These are phyloP conservation scores for Nakazawaea ambrosiae DNA, from an alignment of 805 yeast genomes.

Conservation along the genomic window DNA sequence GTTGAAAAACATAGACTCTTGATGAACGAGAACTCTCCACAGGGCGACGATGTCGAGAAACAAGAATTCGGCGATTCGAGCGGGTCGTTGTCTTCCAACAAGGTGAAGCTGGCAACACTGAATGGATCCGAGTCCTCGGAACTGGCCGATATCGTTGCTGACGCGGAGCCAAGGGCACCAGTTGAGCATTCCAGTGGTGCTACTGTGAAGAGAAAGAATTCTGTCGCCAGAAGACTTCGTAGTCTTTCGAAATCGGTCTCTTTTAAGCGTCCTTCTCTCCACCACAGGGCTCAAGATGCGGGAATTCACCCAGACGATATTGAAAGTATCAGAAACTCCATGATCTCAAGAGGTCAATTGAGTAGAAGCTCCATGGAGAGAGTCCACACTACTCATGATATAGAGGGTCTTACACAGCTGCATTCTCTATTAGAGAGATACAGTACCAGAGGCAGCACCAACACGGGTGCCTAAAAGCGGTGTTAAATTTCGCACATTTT, in stretches of 20 bases:
- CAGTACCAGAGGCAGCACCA: slow-evolving; percentile 7
- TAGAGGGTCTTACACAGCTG: slow-evolving; percentile 44
- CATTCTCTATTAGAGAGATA: slow-evolving; percentile 29
- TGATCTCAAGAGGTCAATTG: slow-evolving; percentile 14
- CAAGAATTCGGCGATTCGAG: slow-evolving; percentile 2
- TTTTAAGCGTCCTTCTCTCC: not conserved
- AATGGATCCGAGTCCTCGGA: not conserved
- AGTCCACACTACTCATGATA: slow-evolving; percentile 36
- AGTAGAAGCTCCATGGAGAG: slow-evolving; percentile 29
- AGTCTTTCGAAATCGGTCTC: slow-evolving; percentile 6
- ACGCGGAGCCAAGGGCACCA: not conserved
- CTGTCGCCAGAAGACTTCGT: slow-evolving; percentile 6
- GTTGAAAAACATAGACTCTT: slow-evolving; percentile 15
- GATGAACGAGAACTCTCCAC: not conserved
- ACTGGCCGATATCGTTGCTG: not conserved
- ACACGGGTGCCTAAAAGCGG: not conserved
- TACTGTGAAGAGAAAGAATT: not conserved
- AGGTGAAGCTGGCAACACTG: too few relatives aligned
- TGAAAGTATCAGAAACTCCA: slow-evolving; percentile 12
- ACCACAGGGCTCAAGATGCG: not conserved
- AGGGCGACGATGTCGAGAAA: slow-evolving; percentile 1
- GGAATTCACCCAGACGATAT: slow-evolving; percentile 6
- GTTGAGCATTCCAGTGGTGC: too few relatives aligned
- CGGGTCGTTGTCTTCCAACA: not conserved
- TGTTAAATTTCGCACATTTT: too few relatives aligned